Conservation (phyloP, 108 stramenopile genomes). For the Cyclostephanos invisitatus region DNA sequence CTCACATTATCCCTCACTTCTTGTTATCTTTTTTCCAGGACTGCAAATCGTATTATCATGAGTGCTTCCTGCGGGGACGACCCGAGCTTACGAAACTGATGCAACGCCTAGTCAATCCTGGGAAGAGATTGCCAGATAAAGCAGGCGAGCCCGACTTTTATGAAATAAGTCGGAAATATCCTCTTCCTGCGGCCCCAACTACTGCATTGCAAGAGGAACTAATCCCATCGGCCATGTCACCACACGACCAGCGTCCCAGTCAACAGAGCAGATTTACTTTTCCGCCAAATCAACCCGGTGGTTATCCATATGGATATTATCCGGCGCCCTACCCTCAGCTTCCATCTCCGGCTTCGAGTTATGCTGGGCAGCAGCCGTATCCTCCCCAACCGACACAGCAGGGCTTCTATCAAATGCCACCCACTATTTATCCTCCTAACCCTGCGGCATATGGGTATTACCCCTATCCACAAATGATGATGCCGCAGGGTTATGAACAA, state of each 20-base stretch:
- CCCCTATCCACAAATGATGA: constrained; percentile 11
- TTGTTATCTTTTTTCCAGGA: constrained; percentile 14
- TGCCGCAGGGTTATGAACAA: constrained; percentile 10
- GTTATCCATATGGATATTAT: constrained; percentile 15
- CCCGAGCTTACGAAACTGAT: constrained; percentile 41
- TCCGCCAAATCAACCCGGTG: constrained; percentile 3
- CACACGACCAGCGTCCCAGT: constrained; percentile 2
- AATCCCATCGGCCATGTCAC: not conserved
- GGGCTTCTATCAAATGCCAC: not conserved
- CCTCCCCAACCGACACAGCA: constrained; percentile 8
- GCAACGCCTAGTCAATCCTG: constrained; percentile 30
- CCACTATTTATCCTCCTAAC: not conserved
- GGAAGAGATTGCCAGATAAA: constrained; percentile 35
- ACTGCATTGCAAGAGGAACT: constrained; percentile 7
- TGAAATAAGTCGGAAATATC: constrained; percentile 23
- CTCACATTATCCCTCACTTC: not conserved
- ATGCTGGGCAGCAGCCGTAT: constrained; percentile 6
- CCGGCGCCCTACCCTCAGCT: constrained; percentile 1
- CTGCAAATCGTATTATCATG: constrained; percentile 48
- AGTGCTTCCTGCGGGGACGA: constrained; percentile 44
- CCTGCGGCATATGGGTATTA: constrained; percentile 6
- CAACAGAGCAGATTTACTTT: constrained; percentile 9
- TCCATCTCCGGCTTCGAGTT: not conserved
- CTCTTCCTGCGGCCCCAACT: constrained; percentile 9
- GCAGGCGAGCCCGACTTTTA: constrained; percentile 27